Evolutionary conservation across 177 flowering plant genomes (phyloP), one percentile per base, ranked within the genome.

Genomic region (Vitis hybrid): DNA sequence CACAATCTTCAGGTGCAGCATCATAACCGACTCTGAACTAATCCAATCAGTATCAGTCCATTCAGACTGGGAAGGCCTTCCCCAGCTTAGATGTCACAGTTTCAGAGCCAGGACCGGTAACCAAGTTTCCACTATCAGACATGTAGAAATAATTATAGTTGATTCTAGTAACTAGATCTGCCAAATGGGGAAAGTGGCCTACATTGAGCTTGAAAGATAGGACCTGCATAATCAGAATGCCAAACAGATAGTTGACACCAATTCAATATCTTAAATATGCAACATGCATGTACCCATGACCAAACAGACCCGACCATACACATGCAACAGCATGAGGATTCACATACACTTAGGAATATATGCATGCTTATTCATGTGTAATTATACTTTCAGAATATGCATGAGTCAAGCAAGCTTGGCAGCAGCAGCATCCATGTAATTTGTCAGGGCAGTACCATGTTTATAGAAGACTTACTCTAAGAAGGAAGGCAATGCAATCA

Each of bases 401-500:
- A 39, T 6, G 45, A 39, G 45, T 39, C 30, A 26, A 26, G 4
- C 4, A 26, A 26, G 30, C 30, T 26, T 39, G 45, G 45, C 45
- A 1, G 45, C 45, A 39, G 45, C 45, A 7, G 8, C 45, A 39
- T 39, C 45, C 6, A 39, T 39, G 45, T 39, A 39, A 39, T 39
- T 39, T 7, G 8, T 39, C 45, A 39, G 45, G 8, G 45, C 45
- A 39, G 6, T 5, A 39, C 45, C 45, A 39, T 7, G 45, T 5
- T 39, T 39, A 19, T 49, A 69, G 75, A 75, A 71, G 15, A 59
- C 11, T 12, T 84, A 96, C 99, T 74, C 95, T 89, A 69, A 96
- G 95, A 72, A 96, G 97, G 81, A 96, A 94, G 61, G 94, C 85
- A 62, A 94, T 84, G 88, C 99, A 96, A 59, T 96, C 97, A 75